Evolutionary conservation across 2,329 filamentous ascomycete genomes (phyloP).

Genomic region (Colletotrichum lupini): DNA sequence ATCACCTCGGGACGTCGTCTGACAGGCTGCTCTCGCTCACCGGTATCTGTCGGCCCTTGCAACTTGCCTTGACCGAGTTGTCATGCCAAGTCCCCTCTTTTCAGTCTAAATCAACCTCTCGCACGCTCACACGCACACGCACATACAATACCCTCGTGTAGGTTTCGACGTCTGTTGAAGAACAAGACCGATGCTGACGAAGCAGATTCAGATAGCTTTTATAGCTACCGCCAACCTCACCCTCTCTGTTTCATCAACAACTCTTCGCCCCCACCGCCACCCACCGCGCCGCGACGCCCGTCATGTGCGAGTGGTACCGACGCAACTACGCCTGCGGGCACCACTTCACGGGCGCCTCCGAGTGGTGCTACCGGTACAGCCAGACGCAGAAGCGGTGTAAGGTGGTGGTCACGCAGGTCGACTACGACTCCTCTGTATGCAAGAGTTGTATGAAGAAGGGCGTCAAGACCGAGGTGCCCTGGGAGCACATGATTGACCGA

Average conservation of each 20-base stretch:
- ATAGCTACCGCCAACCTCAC: background rate
- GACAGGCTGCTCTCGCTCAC: slow-evolving; percentile 28
- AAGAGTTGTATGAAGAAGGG: slow-evolving; percentile 25
- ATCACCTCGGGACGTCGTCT: slow-evolving; percentile 29
- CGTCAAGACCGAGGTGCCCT: slow-evolving; percentile 16
- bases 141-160: background rate
- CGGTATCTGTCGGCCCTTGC: slow-evolving; percentile 32
- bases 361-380: slow-evolving; percentile 36
- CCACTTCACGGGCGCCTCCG: slow-evolving; percentile 34
- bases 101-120: slow-evolving; percentile 23
- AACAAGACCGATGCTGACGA: background rate
- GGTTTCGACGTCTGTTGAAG: background rate
- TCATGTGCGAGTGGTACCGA: slow-evolving; percentile 37
- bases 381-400: slow-evolving; percentile 36
- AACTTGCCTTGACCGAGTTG: slow-evolving; percentile 29
- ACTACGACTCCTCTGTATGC: slow-evolving; percentile 30
- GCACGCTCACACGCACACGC: background rate
- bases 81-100: slow-evolving; percentile 27
- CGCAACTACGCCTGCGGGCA: slow-evolving; percentile 37
- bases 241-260: background rate
- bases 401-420: slow-evolving; percentile 31
- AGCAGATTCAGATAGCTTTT: background rate
- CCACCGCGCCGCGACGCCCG: background rate
- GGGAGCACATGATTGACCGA: slow-evolving; percentile 33
- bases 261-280: background rate